A percentile compares a stretch with the other conserved stretches of the same genome.
phyloP scores from a whole-genome alignment of 192 early-diverging fungal genomes.

The Coemansia sp. region DNA sequence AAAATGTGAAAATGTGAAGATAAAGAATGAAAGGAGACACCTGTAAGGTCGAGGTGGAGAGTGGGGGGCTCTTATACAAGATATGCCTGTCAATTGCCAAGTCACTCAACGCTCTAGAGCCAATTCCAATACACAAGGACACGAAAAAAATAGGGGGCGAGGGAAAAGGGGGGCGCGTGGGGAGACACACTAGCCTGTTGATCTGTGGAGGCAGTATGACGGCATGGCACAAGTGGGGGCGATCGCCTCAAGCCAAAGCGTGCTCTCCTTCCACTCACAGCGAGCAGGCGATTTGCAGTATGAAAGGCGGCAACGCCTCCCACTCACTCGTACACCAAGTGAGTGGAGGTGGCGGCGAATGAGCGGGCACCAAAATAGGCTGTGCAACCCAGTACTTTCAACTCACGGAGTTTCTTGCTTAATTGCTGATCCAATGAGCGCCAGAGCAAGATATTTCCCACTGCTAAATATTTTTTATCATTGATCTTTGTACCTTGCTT shows the following conservation, averaged over 20 bases:
- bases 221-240: neutral
- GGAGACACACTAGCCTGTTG: neutral
- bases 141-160: neutral
- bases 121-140: neutral
- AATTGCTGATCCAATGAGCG: slow-evolving; percentile 1
- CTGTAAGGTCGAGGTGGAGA: neutral
- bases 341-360: neutral
- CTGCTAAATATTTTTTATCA: neutral
- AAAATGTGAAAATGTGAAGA: neutral
- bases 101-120: slow-evolving; percentile 5
- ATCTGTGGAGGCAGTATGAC: slow-evolving; percentile 8
- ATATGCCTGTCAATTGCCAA: neutral
- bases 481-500: neutral
- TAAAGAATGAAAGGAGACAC: neutral
- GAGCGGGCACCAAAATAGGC: neutral
- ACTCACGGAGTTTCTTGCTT: neutral
- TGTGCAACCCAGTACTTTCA: neutral
- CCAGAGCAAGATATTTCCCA: neutral
- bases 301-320: neutral
- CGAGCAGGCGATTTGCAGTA: neutral
- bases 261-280: neutral
- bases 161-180: slow-evolving; percentile 2
- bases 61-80: neutral
- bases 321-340: too few relatives aligned
- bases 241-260: neutral